phyloP scores from a whole-genome alignment of 257 asterid genomes.

The Penstemon eatonii region DNA sequence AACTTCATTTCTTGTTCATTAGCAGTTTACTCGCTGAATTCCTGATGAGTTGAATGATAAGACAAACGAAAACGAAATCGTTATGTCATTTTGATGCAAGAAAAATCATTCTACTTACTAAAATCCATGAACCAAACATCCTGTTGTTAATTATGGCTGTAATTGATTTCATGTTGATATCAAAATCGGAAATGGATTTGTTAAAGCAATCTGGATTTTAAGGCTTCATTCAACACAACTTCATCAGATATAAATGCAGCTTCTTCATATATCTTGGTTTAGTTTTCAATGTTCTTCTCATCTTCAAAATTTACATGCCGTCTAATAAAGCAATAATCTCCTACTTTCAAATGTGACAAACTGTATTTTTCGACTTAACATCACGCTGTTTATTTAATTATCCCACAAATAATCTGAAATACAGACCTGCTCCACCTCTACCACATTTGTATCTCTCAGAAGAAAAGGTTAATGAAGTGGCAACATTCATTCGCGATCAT shows the following conservation, averaged over 20 bases:
- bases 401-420: constrained; percentile 25
- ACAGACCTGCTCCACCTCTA: constrained; percentile 83
- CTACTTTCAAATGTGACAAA: neutral
- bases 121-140: neutral
- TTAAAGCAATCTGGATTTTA: too few species aligned
- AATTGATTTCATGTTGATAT: neutral
- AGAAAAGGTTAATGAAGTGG: constrained; percentile 56
- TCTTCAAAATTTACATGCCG: neutral
- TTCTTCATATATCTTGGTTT: neutral
- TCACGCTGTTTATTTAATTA: neutral
- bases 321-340: neutral
- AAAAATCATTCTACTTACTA: too few species aligned
- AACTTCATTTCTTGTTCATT: too few species aligned
- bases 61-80: too few species aligned
- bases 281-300: neutral
- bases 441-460: constrained; percentile 78
- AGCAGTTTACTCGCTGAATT: too few species aligned
- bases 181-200: too few species aligned
- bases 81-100: too few species aligned
- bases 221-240: too few species aligned
- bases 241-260: too few species aligned
- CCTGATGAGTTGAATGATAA: too few species aligned
- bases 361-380: neutral
- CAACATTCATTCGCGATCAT: constrained; percentile 40
- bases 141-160: neutral